Percentiles rank a stretch among this genome's conserved stretches.
phyloP scores from a whole-genome alignment of 768 basidiomycete genomes.

The Myochromella boudieri region DNA sequence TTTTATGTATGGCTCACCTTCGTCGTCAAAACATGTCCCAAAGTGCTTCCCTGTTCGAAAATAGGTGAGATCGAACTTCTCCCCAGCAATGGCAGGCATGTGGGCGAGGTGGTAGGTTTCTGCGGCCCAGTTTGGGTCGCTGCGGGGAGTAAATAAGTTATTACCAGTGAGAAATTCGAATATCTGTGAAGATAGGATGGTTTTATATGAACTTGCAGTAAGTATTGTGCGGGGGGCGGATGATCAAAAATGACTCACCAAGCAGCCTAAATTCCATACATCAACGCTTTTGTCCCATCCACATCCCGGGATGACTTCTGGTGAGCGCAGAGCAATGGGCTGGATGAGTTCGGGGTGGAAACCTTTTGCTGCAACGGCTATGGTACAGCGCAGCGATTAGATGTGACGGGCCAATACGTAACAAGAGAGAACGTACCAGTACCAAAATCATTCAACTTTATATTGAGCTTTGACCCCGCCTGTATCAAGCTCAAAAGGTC shows the following conservation, averaged over 20 bases:
- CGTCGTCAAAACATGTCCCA: constrained; percentile 10
- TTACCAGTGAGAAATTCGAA: constrained; percentile 23
- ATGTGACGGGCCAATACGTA: background rate
- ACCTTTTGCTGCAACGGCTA: constrained; percentile 9
- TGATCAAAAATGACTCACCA: constrained; percentile 14
- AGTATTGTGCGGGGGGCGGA: no score
- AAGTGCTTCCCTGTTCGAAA: constrained; percentile 11
- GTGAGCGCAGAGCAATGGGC: constrained; percentile 25
- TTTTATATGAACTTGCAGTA: background rate
- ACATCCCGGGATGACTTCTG: constrained; percentile 25
- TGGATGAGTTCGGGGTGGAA: constrained; percentile 18
- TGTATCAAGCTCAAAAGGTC: background rate
- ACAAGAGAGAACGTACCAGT: constrained; percentile 7
- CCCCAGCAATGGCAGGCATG: constrained; percentile 14
- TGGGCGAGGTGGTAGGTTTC: constrained; percentile 22
- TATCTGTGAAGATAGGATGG: constrained; percentile 14
- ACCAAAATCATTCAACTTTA: constrained; percentile 15
- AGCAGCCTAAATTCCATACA: constrained; percentile 32
- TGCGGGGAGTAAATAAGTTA: constrained; percentile 20
- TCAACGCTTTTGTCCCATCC: constrained; percentile 25
- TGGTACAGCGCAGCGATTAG: background rate
- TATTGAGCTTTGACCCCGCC: constrained; percentile 4
- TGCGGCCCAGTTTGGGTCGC: constrained; percentile 15
- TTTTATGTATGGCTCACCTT: no score
- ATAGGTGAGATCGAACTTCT: constrained; percentile 12